phyloP scores from a whole-genome alignment of 2,329 filamentous ascomycete genomes.

The Fusarium nurragi region DNA sequence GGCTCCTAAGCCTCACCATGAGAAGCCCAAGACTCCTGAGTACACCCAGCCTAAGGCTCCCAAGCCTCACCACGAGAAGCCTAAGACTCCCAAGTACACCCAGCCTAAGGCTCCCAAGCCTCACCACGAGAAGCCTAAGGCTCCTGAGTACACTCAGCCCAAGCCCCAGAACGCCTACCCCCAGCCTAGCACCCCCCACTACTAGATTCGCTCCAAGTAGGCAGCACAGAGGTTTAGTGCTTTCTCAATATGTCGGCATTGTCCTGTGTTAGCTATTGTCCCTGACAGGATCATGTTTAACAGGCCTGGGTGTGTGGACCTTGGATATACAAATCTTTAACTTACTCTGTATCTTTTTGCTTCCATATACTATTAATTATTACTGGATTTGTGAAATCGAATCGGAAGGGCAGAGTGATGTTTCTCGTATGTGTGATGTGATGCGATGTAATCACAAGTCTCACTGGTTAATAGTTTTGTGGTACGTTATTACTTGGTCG shows the following conservation, averaged over 20 bases:
- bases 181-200: background rate
- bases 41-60: background rate
- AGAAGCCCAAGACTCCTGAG: background rate
- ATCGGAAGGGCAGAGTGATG: too few species aligned
- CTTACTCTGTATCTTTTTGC: background rate
- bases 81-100: background rate
- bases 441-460: too few species aligned
- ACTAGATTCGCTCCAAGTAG: background rate
- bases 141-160: background rate
- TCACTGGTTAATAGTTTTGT: too few species aligned
- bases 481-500: too few species aligned
- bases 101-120: background rate
- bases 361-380: background rate
- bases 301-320: too few species aligned
- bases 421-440: too few species aligned
- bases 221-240: background rate
- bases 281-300: too few species aligned
- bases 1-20: background rate
- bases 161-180: background rate
- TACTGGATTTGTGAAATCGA: background rate
- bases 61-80: background rate
- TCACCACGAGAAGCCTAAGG: background rate
- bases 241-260: too few species aligned
- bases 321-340: background rate
- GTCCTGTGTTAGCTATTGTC: too few species aligned